A percentile compares a stretch with the other conserved stretches of the same genome.
Evolutionary conservation across 2,329 filamentous ascomycete species (phyloP).

Genomic region (Xylariomycetidae sp.): DNA sequence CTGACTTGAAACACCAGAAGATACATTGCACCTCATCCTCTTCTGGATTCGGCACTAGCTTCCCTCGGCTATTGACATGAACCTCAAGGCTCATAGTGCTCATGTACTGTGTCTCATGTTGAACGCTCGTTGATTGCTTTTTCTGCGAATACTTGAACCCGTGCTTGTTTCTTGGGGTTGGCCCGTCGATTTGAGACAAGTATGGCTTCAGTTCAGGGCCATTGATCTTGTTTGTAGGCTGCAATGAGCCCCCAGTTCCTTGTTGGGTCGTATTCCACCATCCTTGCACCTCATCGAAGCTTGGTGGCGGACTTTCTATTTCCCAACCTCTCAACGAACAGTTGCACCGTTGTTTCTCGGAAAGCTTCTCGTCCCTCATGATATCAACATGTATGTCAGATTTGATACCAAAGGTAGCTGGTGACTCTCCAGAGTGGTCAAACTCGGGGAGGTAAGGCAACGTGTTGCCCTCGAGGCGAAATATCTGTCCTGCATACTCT

Average conservation of each 20-base stretch:
- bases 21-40: conserved; percentile 84
- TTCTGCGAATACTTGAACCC: conserved; percentile 85
- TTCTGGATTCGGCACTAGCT: conserved; percentile 80
- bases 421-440: conserved; percentile 55
- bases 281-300: conserved; percentile 58
- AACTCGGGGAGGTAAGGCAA: conserved; percentile 79
- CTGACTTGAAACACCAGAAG: conserved; percentile 84
- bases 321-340: conserved; percentile 74
- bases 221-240: conserved; percentile 14
- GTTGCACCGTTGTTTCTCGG: conserved; percentile 46
- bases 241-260: conserved; percentile 8
- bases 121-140: conserved; percentile 66
- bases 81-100: conserved; percentile 92
- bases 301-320: conserved; percentile 66
- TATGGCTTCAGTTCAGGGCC: conserved; percentile 28
- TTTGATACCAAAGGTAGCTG: conserved; percentile 52
- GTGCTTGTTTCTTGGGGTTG: conserved; percentile 76
- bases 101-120: conserved; percentile 90
- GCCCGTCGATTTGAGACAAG: conserved; percentile 82
- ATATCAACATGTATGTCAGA: conserved; percentile 43
- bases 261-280: conserved; percentile 55
- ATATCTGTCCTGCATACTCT: conserved; percentile 86
- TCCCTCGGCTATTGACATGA: conserved; percentile 81
- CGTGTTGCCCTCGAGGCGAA: conserved; percentile 69
- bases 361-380: conserved; percentile 42